A percentile compares a stretch with the other conserved stretches of the same genome.
These are phyloP conservation scores for Aspergillus eucalypticola DNA, from an alignment of 2,329 filamentous ascomycete genomes.

Conservation along the genomic window DNA sequence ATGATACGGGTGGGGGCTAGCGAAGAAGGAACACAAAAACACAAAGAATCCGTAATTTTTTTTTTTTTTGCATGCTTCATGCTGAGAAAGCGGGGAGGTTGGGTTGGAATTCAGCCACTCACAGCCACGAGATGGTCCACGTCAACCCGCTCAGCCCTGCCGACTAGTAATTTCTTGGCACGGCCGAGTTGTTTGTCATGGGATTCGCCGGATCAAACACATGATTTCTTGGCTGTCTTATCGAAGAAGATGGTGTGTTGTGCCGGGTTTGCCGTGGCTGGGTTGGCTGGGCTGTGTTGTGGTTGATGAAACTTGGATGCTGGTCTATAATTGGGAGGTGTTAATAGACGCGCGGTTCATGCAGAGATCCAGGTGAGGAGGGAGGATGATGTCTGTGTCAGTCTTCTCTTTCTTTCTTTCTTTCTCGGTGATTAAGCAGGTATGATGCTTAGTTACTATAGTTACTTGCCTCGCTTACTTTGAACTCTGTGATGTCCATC, in stretches of 20 bases:
- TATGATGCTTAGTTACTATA: too few species aligned
- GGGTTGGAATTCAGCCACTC: not conserved
- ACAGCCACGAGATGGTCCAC: constrained; percentile 8
- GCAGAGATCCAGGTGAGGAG: constrained; percentile 1
- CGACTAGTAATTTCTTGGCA: not conserved
- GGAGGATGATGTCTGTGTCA: not conserved
- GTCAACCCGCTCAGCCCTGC: constrained; percentile 10
- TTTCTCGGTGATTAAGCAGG: too few species aligned
- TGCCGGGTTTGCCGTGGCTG: not conserved
- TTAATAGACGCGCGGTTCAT: constrained; percentile 3
- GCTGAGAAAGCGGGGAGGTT: not conserved
- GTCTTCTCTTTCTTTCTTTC: too few species aligned
- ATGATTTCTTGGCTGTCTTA: too few species aligned
- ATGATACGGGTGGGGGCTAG: too few species aligned
- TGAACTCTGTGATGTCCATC: not conserved
- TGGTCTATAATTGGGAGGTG: not conserved
- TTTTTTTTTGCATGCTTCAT: too few species aligned
- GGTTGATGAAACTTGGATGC: not conserved
- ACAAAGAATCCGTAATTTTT: too few species aligned
- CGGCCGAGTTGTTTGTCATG: not conserved
- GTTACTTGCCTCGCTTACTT: not conserved
- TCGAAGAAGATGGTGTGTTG: not conserved
- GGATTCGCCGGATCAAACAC: not conserved
- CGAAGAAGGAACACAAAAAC: too few species aligned
- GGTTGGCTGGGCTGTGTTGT: not conserved